These are phyloP conservation scores for Hypoxylon sp. DNA, from an alignment of 2,329 filamentous ascomycete species.

Conservation along the genomic window DNA sequence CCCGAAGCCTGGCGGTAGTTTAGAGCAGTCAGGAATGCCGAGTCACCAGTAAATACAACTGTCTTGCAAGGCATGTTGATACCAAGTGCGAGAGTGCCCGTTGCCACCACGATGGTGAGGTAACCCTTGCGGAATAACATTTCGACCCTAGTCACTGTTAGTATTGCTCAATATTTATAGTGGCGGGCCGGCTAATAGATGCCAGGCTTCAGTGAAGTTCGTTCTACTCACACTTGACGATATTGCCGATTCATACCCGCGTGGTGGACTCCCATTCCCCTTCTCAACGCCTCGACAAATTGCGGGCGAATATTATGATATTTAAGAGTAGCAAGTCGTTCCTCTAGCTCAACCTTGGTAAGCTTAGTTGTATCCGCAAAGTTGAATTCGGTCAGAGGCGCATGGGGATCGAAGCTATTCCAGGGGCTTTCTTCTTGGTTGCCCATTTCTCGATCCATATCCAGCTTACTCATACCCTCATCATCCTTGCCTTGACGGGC, in stretches of 20 bases:
- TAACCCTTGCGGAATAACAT: constrained; percentile 78
- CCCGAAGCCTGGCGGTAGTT: constrained; percentile 81
- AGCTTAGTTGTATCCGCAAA: constrained; percentile 71
- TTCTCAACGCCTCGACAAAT: constrained; percentile 67
- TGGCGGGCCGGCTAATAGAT: no score
- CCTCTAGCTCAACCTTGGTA: constrained; percentile 65
- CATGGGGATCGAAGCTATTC: constrained; percentile 73
- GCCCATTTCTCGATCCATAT: constrained; percentile 64
- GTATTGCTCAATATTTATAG: neutral
- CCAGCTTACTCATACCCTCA: constrained; percentile 62
- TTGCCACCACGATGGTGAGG: constrained; percentile 75
- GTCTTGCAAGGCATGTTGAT: constrained; percentile 67
- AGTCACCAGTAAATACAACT: constrained; percentile 61
- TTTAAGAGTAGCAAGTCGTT: constrained; percentile 61
- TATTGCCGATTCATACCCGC: constrained; percentile 82
- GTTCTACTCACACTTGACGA: constrained; percentile 65
- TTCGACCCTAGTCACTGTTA: constrained; percentile 60
- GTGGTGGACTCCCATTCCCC: constrained; percentile 81
- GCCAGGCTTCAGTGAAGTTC: no score
- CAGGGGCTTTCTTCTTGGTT: constrained; percentile 63
- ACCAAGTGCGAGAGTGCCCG: constrained; percentile 78
- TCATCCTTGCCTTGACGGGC: constrained; percentile 51
- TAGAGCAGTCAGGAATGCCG: constrained; percentile 74
- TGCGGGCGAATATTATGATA: constrained; percentile 58
- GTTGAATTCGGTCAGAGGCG: constrained; percentile 68